Evolutionary conservation across 208 protist species (phyloP), one percentile per base, ranked within the genome.

Genomic region (Leishmania braziliensis): DNA sequence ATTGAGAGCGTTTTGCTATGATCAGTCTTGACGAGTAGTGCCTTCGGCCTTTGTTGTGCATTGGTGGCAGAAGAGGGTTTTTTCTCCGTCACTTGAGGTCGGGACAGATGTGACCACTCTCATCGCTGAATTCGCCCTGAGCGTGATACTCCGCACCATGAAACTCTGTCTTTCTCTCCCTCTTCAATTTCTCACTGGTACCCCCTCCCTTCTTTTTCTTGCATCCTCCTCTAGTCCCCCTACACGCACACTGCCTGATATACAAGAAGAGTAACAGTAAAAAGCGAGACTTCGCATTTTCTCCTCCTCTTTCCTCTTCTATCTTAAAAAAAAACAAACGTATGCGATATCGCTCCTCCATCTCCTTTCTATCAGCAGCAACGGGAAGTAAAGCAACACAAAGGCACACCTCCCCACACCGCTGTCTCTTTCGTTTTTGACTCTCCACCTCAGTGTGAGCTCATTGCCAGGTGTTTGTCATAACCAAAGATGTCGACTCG

Each of bases 401-500:
- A 51, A 73, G 20, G 36, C 46, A n/a, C 20, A 71, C 66, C 29
- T 8, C 5, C 8, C 54, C 48, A 36, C 26, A 76, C 51, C n/a
- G 53, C 51, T 58, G 5, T 33, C 48, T 62, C 53, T 60, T 62
- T 18, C 33, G 29, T 48, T 58, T 43, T 62, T 48, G 20, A 48
- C 29, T n/a, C 26, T 75, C 29, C n/a, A 10, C 36, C 70, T 71
- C 66, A 6, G 29, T 71, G 70, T 39, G 39, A 56, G 70, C n/a
- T 75, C n/a, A 36, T 58, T 58, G 50, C 33, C 50, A 76, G 16
- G 72, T 48, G 16, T 46, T 76, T 29, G n/a, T 16, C 16, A 16
- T 60, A 50, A 66, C 53, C 63, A 26, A 66, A 75, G 62, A 84
- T 85, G 76, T 78, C 81, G 50, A 79, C 75, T 58, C 78, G 84